A percentile compares a stretch with the other conserved stretches of the same genome.
Conservation (phyloP, 257 asterid genomes). For the Capsicum baccatum region DNA sequence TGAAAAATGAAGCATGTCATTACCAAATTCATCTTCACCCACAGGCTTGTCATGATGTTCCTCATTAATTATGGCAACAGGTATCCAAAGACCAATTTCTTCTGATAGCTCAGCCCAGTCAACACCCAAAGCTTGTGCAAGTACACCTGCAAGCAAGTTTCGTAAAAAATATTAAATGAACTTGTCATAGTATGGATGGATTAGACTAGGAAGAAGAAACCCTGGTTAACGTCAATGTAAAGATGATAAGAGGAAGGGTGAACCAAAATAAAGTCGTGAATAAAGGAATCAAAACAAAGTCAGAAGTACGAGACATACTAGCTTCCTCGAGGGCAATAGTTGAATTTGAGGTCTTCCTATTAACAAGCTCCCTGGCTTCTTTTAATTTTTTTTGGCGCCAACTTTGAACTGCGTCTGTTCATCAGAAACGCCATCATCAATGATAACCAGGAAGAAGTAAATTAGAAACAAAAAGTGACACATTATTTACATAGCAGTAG, state of each 20-base stretch:
- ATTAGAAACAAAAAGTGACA: constrained; percentile 2
- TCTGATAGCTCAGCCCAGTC: constrained; percentile 71
- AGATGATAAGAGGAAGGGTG: background rate
- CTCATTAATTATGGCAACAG: constrained; percentile 51
- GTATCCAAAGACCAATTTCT: constrained; percentile 88
- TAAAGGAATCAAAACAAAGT: background rate
- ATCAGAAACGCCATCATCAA: constrained; percentile 31
- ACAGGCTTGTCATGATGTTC: constrained; percentile 90
- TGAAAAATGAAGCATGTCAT: constrained; percentile 29
- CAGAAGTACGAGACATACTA: constrained; percentile 47
- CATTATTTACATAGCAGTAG: background rate
- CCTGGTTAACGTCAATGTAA: background rate
- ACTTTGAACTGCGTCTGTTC: constrained; percentile 68
- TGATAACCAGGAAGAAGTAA: constrained; percentile 12
- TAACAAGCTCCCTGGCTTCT: constrained; percentile 54
- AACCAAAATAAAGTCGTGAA: background rate
- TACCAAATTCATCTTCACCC: constrained; percentile 83
- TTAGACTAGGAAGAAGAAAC: background rate
- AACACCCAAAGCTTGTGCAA: constrained; percentile 60
- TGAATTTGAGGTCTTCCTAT: constrained; percentile 55
- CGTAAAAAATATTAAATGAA: background rate
- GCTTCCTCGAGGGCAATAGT: constrained; percentile 71
- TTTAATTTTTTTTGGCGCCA: constrained; percentile 75
- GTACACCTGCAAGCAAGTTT: constrained; percentile 48
- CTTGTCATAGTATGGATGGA: constrained; percentile 6